phyloP scores from a whole-genome alignment of 345 rosid species.

The Populus pruinosa region DNA sequence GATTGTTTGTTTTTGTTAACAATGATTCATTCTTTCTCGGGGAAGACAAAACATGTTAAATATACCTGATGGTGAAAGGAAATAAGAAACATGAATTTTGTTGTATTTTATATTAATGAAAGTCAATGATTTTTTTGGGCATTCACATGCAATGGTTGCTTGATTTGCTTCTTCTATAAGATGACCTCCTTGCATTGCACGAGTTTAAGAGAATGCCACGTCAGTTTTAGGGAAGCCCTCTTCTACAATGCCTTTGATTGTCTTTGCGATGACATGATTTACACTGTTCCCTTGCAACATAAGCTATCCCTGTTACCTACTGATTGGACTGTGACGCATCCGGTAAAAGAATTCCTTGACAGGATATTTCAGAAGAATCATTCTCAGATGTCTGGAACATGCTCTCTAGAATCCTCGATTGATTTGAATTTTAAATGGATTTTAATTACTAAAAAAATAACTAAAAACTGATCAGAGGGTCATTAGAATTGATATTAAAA shows the following conservation, averaged over 20 bases:
- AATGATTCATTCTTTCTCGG: constrained; percentile 17
- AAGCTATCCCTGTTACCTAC: no score
- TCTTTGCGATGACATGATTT: no score
- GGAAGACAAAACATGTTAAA: constrained; percentile 7
- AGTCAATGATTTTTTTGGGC: background rate
- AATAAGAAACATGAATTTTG: constrained; percentile 14
- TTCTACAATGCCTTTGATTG: background rate
- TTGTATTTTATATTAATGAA: background rate
- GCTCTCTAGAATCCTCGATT: no score
- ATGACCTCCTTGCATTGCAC: background rate
- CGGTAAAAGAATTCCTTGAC: no score
- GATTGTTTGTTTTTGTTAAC: constrained; percentile 9
- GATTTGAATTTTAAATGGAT: no score
- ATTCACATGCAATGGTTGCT: background rate
- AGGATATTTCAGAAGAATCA: no score
- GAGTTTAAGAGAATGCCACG: background rate
- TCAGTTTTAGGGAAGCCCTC: background rate
- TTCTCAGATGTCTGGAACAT: no score
- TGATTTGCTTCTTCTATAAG: background rate
- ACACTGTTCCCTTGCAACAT: no score
- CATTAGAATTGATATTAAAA: no score
- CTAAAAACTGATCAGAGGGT: no score
- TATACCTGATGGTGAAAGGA: constrained; percentile 1
- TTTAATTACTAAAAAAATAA: no score
- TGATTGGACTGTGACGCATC: no score